phyloP scores from a whole-genome alignment of 2,329 filamentous ascomycete genomes.

The Ophiostoma fasciatum region DNA sequence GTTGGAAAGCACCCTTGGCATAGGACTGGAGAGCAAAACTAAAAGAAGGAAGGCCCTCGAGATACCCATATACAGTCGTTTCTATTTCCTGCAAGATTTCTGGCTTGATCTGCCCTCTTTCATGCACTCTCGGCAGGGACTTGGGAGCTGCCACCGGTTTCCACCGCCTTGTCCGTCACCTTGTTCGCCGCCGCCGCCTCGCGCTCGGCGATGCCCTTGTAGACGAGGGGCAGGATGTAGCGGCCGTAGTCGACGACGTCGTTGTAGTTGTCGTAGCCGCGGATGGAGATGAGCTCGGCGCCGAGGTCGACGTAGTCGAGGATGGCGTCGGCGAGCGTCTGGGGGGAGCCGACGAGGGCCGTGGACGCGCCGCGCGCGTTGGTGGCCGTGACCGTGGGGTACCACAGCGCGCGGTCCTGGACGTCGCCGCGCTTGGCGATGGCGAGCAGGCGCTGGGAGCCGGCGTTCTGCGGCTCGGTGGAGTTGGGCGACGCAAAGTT shows the following conservation, averaged over 20 bases:
- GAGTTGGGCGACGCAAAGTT: conserved; percentile 14
- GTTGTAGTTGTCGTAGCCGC: conserved; percentile 45
- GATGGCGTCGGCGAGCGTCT: conserved; percentile 38
- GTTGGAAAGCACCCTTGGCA: too few species aligned
- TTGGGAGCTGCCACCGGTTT: too few species aligned
- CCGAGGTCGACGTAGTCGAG: conserved; percentile 40
- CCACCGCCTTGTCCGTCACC: too few species aligned
- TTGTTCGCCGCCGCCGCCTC: neutral
- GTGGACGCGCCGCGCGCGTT: conserved; percentile 45
- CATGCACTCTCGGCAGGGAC: too few species aligned
- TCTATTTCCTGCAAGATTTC: too few species aligned
- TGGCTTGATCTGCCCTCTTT: too few species aligned
- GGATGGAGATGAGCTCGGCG: conserved; percentile 42
- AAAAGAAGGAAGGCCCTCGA: too few species aligned
- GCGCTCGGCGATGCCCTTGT: conserved; percentile 20
- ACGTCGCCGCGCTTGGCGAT: conserved; percentile 41
- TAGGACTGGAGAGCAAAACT: too few species aligned
- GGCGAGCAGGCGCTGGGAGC: conserved; percentile 41
- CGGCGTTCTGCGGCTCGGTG: conserved; percentile 37
- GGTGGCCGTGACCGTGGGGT: conserved; percentile 46
- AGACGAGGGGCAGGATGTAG: conserved; percentile 36
- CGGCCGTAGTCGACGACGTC: conserved; percentile 45
- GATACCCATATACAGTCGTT: too few species aligned
- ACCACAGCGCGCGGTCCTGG: conserved; percentile 48
- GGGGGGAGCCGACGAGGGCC: conserved; percentile 37